Percentiles rank a stretch among this genome's conserved stretches.
phyloP scores from a whole-genome alignment of 179 eudicot genomes.

The Dionaea muscipula region DNA sequence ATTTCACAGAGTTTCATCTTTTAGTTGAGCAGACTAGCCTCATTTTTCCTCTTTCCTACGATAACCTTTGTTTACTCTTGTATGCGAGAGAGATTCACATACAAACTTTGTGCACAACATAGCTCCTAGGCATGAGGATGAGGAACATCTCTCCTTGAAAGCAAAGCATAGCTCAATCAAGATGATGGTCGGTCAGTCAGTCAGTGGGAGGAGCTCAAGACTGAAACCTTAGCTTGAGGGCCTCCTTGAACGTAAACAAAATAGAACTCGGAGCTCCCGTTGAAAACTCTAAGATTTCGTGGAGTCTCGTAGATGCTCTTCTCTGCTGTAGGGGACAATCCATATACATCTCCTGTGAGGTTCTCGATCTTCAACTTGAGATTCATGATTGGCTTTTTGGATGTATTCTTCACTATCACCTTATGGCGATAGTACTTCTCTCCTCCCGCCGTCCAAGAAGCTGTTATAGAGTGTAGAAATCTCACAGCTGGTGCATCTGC shows the following conservation, averaged over 20 bases:
- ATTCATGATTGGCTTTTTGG: conserved; percentile 37
- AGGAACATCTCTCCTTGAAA: no score
- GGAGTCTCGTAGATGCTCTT: conserved; percentile 43
- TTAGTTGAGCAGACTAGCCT: no score
- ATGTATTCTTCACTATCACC: conserved; percentile 52
- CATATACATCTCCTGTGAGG: conserved; percentile 55
- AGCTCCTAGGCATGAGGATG: no score
- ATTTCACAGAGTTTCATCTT: no score
- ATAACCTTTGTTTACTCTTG: no score
- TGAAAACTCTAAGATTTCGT: conserved; percentile 24
- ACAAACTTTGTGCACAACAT: no score
- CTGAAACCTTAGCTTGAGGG: conserved; percentile 58
- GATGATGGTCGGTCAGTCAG: no score
- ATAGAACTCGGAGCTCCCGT: conserved; percentile 39
- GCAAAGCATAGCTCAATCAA: no score
- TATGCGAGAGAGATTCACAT: no score
- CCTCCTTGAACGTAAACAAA: conserved; percentile 84
- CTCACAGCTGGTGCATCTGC: conserved; percentile 41
- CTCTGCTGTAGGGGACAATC: conserved; percentile 36
- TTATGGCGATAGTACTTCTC: conserved; percentile 45
- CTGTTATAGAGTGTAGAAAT: conserved; percentile 56
- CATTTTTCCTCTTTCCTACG: no score
- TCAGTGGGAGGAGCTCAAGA: no score
- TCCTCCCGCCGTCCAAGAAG: conserved; percentile 39
- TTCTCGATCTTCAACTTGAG: conserved; percentile 52